phyloP scores from a whole-genome alignment of 2,329 filamentous ascomycete genomes.

The Catunica adiposa region DNA sequence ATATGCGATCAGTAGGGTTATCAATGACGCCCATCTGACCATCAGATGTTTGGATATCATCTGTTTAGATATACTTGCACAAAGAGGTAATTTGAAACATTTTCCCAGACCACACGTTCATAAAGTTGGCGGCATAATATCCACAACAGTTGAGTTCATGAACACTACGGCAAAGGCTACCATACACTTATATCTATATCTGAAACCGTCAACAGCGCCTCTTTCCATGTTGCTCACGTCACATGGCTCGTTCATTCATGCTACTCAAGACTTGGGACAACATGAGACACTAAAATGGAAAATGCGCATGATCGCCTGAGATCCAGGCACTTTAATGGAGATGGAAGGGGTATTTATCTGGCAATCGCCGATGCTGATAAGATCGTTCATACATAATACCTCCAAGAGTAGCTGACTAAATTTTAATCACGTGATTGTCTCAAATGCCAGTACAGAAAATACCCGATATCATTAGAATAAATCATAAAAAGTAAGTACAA shows the following conservation, averaged over 20 bases:
- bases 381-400: too few relatives aligned
- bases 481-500: slow-evolving; percentile 5
- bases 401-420: too few relatives aligned
- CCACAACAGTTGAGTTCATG: too few relatives aligned
- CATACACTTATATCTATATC: neutral
- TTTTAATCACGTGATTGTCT: neutral
- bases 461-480: neutral
- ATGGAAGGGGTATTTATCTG: neutral
- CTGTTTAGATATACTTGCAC: too few relatives aligned
- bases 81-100: too few relatives aligned
- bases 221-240: too few relatives aligned
- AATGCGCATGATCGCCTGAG: neutral
- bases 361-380: too few relatives aligned
- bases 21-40: too few relatives aligned
- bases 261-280: neutral
- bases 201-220: neutral
- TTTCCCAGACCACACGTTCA: too few relatives aligned
- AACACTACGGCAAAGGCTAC: neutral
- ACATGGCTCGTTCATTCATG: slow-evolving; percentile 2
- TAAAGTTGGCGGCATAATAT: too few relatives aligned
- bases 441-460: neutral
- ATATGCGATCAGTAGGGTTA: too few relatives aligned
- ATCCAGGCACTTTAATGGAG: neutral
- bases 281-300: neutral
- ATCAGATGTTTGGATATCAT: too few relatives aligned